Evolutionary conservation across 805 yeast genomes (phyloP).

Genomic region (Saturnispora quitensis): DNA sequence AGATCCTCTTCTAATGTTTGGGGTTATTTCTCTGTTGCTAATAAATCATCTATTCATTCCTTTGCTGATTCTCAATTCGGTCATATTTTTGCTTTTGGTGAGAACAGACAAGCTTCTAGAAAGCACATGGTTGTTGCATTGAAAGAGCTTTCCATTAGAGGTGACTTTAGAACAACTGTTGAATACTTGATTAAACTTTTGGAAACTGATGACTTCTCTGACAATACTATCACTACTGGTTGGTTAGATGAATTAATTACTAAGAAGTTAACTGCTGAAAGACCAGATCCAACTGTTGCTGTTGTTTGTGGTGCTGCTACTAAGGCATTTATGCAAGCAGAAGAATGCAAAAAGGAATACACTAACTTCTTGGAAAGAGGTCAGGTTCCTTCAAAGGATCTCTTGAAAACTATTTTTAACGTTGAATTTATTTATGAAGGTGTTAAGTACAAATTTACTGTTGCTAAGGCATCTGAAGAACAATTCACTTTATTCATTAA

Average conservation of each 20-base stretch:
- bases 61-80: constrained; percentile 98
- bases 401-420: constrained; percentile 80
- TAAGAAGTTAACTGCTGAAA: constrained; percentile 89
- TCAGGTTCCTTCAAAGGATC: constrained; percentile 79
- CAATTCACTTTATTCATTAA: constrained; percentile 83
- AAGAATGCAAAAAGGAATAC: constrained; percentile 61
- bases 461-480: constrained; percentile 84
- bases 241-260: constrained; percentile 97
- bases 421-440: constrained; percentile 96
- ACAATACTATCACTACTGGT: constrained; percentile 94
- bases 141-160: constrained; percentile 92
- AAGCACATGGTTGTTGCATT: constrained; percentile 98
- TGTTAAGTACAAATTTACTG: constrained; percentile 85
- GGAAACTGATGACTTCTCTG: constrained; percentile 95
- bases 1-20: constrained; percentile 96
- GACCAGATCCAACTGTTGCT: constrained; percentile 88
- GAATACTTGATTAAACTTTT: constrained; percentile 91
- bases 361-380: constrained; percentile 81
- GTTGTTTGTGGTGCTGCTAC: constrained; percentile 97
- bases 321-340: constrained; percentile 79
- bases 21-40: constrained; percentile 98
- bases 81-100: constrained; percentile 98
- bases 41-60: constrained; percentile 94
- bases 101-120: constrained; percentile 94
- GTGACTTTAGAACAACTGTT: constrained; percentile 97